Percentiles rank a stretch among this genome's conserved stretches.
phyloP scores from a whole-genome alignment of 2,329 filamentous ascomycete species.

The Pseudocercospora macadamiae region DNA sequence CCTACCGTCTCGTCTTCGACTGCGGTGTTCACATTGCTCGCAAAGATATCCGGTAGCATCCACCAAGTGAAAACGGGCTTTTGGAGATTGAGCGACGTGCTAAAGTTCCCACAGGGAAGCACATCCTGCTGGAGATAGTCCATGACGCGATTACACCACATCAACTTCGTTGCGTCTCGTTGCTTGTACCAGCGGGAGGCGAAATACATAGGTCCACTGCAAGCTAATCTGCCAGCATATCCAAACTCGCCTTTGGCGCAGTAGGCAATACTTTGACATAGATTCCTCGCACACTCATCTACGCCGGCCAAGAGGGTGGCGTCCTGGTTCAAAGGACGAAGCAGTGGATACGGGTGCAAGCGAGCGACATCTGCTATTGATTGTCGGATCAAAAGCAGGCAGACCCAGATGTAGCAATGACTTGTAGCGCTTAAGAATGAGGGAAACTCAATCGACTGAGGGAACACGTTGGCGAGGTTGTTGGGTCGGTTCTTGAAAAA shows the following conservation, averaged over 20 bases:
- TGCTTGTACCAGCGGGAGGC: neutral
- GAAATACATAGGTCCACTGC: slow-evolving; percentile 2
- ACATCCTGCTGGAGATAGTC: slow-evolving; percentile 3
- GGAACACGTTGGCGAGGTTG: neutral
- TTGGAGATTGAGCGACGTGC: slow-evolving; percentile 5
- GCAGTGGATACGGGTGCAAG: neutral
- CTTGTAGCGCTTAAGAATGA: slow-evolving; percentile 1
- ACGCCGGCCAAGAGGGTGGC: neutral
- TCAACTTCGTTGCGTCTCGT: neutral
- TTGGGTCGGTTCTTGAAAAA: neutral
- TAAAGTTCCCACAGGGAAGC: neutral
- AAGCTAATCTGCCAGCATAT: neutral
- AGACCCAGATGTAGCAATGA: neutral
- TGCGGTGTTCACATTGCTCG: neutral
- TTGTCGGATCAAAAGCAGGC: slow-evolving; percentile 4
- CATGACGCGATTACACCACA: slow-evolving; percentile 1
- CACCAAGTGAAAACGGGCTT: slow-evolving; percentile 13
- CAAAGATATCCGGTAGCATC: slow-evolving; percentile 10
- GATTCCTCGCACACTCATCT: neutral
- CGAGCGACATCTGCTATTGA: neutral
- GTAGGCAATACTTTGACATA: slow-evolving; percentile 11
- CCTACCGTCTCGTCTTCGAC: no score
- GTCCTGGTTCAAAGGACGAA: neutral
- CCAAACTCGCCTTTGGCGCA: neutral
- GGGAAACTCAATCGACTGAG: neutral